Evolutionary conservation across 495 filamentous ascomycete species (phyloP), one percentile per base, ranked within the genome.

Genomic region (Aspergillus leporis): DNA sequence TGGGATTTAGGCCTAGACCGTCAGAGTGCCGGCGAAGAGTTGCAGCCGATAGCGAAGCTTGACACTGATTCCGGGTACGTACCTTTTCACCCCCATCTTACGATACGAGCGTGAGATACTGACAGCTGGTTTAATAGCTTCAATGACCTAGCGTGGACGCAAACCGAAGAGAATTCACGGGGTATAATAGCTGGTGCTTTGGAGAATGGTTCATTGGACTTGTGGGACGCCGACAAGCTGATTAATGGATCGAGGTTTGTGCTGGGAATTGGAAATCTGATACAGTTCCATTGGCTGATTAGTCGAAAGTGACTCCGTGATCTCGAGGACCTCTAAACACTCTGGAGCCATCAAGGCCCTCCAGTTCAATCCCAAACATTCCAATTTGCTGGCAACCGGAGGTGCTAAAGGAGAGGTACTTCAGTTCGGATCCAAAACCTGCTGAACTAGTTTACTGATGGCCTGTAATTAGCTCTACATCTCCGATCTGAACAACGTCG

Each of bases 281-380:
- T 30, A 32, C 18, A 30, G 48, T 34, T 22, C 55, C 43, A 30
- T 25, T 58, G 45, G 54, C 70, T 76, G 54, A 74, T 61, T n/a
- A 19, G 25, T 40, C 38, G n/a, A 70, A 56, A 89, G 86, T 40
- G 89, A 93, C 74, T 81, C 93, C 9, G 77, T 91, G 66, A 85
- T 97, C 66, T 92, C 92, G 59, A 85, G 90, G 70, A 92, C 90
- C n/a, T 87, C 87, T 45, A 97, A 97, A 73, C 94, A 99, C 70
- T 89, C 83, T 38, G 94, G 93, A 18, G 85, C 95, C 30, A 92
- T 97, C 74, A 97, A 97, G 77, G 85, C 93, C 9, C 83, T 99
- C 25, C 92, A 99, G 74, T 99, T 98, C 82, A 99, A 99, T 77
- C 91, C 93, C n/a, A 85, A 90, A 72, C 85, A 90, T 66, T 88